phyloP scores from a whole-genome alignment of 2,329 filamentous ascomycete species.

The Stachybotrys elegans region DNA sequence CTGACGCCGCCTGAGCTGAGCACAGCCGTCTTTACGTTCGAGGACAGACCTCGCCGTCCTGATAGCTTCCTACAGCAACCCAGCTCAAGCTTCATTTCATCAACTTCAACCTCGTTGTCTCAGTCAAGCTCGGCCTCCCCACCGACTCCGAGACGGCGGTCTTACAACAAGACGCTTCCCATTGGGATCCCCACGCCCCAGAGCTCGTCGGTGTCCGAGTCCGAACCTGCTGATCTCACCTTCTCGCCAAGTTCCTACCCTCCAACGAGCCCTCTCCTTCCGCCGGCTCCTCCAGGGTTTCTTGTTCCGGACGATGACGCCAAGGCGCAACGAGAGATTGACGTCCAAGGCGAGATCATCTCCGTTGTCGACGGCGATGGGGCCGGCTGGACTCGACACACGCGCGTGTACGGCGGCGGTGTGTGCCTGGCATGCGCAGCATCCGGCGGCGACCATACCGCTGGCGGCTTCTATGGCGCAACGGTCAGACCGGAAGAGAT shows the following conservation, averaged over 20 bases:
- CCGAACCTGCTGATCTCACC: conserved; percentile 20
- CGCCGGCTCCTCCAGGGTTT: conserved; percentile 36
- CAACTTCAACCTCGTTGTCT: conserved; percentile 21
- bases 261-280: conserved; percentile 40
- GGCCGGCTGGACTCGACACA: conserved; percentile 52
- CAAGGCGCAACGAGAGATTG: conserved; percentile 27
- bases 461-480: conserved; percentile 49
- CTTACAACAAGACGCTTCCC: conserved; percentile 37
- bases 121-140: conserved; percentile 21
- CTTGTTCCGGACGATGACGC: conserved; percentile 14
- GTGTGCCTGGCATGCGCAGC: conserved; percentile 52
- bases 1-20: conserved; percentile 43
- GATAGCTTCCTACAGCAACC: conserved; percentile 41
- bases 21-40: conserved; percentile 35
- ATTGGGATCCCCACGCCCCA: conserved; percentile 24
- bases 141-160: conserved; percentile 32
- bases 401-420: conserved; percentile 54
- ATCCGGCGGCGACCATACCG: conserved; percentile 36
- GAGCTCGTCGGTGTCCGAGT: conserved; percentile 14
- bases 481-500: conserved; percentile 49
- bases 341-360: conserved; percentile 46
- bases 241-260: conserved; percentile 47
- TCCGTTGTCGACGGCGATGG: conserved; percentile 42
- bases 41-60: conserved; percentile 26
- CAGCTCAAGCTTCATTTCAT: conserved; percentile 44